Conservation (phyloP, 345 rosid genomes). For the Euphorbia pulcherrima region DNA sequence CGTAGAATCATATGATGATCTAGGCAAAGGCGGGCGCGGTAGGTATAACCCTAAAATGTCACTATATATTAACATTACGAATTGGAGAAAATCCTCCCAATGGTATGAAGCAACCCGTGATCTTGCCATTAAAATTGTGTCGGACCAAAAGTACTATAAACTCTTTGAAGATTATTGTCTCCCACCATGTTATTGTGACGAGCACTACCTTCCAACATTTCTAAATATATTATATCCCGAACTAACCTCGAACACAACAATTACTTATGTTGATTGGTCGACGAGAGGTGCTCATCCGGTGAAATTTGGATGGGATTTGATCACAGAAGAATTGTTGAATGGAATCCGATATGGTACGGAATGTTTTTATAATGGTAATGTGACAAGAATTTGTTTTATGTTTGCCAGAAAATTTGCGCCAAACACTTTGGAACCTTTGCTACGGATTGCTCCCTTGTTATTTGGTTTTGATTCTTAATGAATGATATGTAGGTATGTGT, state of each 20-base stretch:
- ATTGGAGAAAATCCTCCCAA: conserved; percentile 82
- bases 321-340: conserved; percentile 52
- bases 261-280: conserved; percentile 77
- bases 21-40: conserved; percentile 40
- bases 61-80: conserved; percentile 38
- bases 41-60: conserved; percentile 41
- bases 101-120: conserved; percentile 69
- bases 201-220: conserved; percentile 64
- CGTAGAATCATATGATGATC: conserved; percentile 40
- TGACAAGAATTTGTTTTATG: conserved; percentile 36
- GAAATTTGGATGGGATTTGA: conserved; percentile 40
- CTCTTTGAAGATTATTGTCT: conserved; percentile 40
- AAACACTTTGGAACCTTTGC: conserved; percentile 48
- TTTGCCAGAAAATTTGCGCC: conserved; percentile 69
- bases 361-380: conserved; percentile 46
- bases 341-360: conserved; percentile 33
- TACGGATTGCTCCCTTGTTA: conserved; percentile 48
- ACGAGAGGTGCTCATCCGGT: conserved; percentile 61
- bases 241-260: conserved; percentile 42
- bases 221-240: conserved; percentile 36
- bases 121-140: conserved; percentile 38
- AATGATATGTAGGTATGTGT: no score
- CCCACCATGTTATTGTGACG: conserved; percentile 64
- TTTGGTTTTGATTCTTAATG: conserved; percentile 41
- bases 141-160: conserved; percentile 42